Percentiles rank a stretch among this genome's conserved stretches.
These are phyloP conservation scores for Penicillium polonicum DNA, from an alignment of 2,329 filamentous ascomycete genomes.

Conservation along the genomic window DNA sequence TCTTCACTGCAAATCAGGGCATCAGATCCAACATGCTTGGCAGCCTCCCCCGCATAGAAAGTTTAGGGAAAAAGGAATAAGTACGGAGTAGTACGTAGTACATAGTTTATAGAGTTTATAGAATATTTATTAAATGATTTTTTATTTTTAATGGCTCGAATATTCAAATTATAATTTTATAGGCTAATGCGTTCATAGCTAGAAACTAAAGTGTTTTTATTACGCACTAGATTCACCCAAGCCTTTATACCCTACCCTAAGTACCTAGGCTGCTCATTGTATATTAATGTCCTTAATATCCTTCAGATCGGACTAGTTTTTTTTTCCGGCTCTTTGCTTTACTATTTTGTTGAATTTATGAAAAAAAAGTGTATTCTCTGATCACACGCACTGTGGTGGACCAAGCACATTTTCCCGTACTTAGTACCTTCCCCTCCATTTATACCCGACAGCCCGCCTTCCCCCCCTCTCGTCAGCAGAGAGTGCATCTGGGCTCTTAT, in stretches of 20 bases:
- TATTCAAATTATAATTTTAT: not conserved
- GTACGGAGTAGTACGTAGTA: not conserved
- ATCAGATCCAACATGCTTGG: slow-evolving; percentile 24
- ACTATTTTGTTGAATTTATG: not conserved
- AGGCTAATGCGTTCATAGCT: slow-evolving; percentile 4
- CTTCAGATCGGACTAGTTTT: not conserved
- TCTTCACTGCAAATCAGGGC: slow-evolving; percentile 27
- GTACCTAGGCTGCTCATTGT: not conserved
- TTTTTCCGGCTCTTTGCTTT: slow-evolving; percentile 2
- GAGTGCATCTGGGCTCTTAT: not conserved
- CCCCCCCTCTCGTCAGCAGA: not conserved
- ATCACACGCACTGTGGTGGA: slow-evolving; percentile 13
- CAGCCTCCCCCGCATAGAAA: slow-evolving; percentile 29
- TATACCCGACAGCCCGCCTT: slow-evolving; percentile 5
- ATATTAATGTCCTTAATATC: slow-evolving; percentile 7
- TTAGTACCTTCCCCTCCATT: slow-evolving; percentile 4
- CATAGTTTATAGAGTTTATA: not conserved
- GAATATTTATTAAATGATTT: not conserved
- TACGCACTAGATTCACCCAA: slow-evolving; percentile 16
- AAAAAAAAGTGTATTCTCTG: slow-evolving; percentile 10
- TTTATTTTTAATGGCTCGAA: not conserved
- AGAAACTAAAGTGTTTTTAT: slow-evolving; percentile 18
- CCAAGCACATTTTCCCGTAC: slow-evolving; percentile 12
- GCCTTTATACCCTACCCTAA: not conserved
- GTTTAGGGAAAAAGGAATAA: slow-evolving; percentile 9